Percentiles rank a stretch among this genome's conserved stretches.
phyloP scores from a whole-genome alignment of 2,329 filamentous ascomycete species.

The Talaromyces sp. region DNA sequence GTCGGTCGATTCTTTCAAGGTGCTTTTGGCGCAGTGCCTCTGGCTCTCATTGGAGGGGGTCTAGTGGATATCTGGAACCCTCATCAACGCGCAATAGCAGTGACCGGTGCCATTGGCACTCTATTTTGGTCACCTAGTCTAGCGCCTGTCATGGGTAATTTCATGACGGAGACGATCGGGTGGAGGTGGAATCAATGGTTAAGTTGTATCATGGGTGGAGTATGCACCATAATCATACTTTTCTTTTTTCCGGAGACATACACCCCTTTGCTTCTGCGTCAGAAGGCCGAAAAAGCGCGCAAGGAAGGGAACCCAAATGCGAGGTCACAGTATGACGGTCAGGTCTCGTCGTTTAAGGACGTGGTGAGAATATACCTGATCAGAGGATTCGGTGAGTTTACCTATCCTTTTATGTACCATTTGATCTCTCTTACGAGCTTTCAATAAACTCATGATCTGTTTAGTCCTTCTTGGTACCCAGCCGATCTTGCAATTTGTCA shows the following conservation, averaged over 20 bases:
- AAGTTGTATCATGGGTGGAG: conserved; percentile 22
- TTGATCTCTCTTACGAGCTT: neutral
- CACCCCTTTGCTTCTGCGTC: conserved; percentile 46
- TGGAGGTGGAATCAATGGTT: conserved; percentile 23
- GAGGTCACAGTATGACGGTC: neutral
- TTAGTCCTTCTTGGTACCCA: neutral
- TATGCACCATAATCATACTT: conserved; percentile 32
- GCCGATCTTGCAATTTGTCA: conserved; percentile 24
- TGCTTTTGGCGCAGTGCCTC: conserved; percentile 41
- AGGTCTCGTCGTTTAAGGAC: neutral
- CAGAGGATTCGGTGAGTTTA: neutral
- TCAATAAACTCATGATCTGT: neutral
- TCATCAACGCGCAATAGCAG: neutral
- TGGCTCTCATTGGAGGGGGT: conserved; percentile 41
- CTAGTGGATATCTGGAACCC: conserved; percentile 42
- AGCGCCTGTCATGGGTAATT: conserved; percentile 26
- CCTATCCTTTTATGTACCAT: neutral
- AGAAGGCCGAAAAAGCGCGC: conserved; percentile 47
- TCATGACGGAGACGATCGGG: conserved; percentile 23
- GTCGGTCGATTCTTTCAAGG: conserved; percentile 44
- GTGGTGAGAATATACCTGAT: neutral
- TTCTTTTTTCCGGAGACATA: conserved; percentile 47
- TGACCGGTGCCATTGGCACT: neutral
- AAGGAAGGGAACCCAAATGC: conserved; percentile 35
- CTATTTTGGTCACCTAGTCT: conserved; percentile 25